Conservation (phyloP, 2,329 filamentous ascomycete genomes). For the Pseudonectria foliicola region DNA sequence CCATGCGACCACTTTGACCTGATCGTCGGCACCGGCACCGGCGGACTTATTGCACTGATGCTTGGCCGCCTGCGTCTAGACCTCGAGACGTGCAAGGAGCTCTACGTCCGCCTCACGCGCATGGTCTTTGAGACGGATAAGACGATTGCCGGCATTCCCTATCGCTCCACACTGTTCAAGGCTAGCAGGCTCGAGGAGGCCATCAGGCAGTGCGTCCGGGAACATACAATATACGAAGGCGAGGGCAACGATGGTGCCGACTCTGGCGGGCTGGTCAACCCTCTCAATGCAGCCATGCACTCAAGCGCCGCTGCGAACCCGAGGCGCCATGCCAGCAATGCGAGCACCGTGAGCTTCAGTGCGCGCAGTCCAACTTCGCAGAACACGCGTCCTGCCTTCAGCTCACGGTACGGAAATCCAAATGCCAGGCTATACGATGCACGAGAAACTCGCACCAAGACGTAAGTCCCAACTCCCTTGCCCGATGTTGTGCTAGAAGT, state of each 20-base stretch:
- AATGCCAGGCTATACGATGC: constrained; percentile 84
- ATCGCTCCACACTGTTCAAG: constrained; percentile 91
- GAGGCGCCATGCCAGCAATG: constrained; percentile 66
- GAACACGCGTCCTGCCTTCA: constrained; percentile 44
- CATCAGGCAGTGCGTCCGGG: constrained; percentile 79
- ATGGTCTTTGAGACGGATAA: constrained; percentile 98
- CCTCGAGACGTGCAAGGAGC: constrained; percentile 92
- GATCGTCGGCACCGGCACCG: constrained; percentile 91
- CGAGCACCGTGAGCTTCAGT: constrained; percentile 77
- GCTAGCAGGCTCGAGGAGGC: constrained; percentile 92
- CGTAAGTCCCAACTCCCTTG: constrained; percentile 50
- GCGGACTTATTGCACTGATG: constrained; percentile 95
- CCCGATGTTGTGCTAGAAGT: not conserved
- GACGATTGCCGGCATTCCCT: constrained; percentile 91
- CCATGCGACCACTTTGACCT: constrained; percentile 98
- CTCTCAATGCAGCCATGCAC: constrained; percentile 33
- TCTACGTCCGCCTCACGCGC: constrained; percentile 90
- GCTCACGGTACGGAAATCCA: constrained; percentile 66
- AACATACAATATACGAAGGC: constrained; percentile 70
- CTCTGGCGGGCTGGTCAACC: constrained; percentile 29
- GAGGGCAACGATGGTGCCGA: constrained; percentile 71
- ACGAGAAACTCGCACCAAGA: constrained; percentile 80
- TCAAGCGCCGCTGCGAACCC: constrained; percentile 35
- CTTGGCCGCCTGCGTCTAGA: constrained; percentile 85
- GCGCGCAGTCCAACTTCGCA: constrained; percentile 55